A percentile compares a stretch with the other conserved stretches of the same genome.
These are phyloP conservation scores for Lichtheimia hyalospora DNA, from an alignment of 371 early-diverging fungal species.

Conservation along the genomic window DNA sequence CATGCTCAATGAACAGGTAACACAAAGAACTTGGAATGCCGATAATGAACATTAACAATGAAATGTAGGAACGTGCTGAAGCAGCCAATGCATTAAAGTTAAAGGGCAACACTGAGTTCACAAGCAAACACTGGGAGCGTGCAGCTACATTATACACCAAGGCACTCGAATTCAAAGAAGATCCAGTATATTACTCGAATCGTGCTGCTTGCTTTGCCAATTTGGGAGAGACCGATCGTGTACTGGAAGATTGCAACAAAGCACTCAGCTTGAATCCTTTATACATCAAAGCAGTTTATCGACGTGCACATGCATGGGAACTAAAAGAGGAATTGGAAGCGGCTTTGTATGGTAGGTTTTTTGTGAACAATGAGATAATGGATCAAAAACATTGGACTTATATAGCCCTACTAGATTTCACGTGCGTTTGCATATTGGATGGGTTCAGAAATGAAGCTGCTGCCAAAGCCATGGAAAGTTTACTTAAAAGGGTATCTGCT, in stretches of 20 bases:
- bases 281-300: slow-evolving; percentile 80
- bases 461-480: slow-evolving; percentile 83
- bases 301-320: slow-evolving; percentile 83
- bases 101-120: slow-evolving; percentile 86
- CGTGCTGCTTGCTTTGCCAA: slow-evolving; percentile 91
- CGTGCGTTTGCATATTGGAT: slow-evolving; percentile 90
- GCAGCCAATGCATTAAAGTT: slow-evolving; percentile 79
- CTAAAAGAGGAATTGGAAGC: slow-evolving; percentile 64
- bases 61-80: slow-evolving; percentile 55
- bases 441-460: slow-evolving; percentile 86
- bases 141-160: slow-evolving; percentile 86
- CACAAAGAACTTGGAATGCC: slow-evolving; percentile 8
- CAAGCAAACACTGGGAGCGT: slow-evolving; percentile 75
- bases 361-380: background rate
- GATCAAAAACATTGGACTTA: too few relatives aligned
- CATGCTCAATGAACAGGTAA: background rate
- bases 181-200: slow-evolving; percentile 91
- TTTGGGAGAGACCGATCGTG: slow-evolving; percentile 68
- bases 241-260: slow-evolving; percentile 67
- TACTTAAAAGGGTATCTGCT: slow-evolving; percentile 82
- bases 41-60: background rate
- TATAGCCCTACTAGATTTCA: slow-evolving; percentile 71
- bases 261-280: slow-evolving; percentile 75
- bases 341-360: slow-evolving; percentile 78
- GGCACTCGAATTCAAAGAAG: slow-evolving; percentile 77